These are phyloP conservation scores for Pichiaceae sp. DNA, from an alignment of 1,139 yeast species.

Conservation along the genomic window DNA sequence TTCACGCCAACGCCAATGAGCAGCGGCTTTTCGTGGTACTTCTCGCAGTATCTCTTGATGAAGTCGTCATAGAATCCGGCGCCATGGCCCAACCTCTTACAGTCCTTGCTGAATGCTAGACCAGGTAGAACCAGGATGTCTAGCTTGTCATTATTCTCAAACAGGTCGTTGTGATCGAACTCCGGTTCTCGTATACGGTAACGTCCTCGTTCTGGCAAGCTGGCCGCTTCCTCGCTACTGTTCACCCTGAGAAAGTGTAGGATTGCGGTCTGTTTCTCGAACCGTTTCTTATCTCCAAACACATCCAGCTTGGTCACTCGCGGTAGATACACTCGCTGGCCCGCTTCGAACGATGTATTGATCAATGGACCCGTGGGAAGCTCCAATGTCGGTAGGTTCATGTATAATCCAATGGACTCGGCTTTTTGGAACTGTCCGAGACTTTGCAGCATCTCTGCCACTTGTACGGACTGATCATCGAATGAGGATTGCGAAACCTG, in stretches of 20 bases:
- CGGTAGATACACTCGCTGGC: conserved; percentile 40
- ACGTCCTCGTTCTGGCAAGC: conserved; percentile 58
- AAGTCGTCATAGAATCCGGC: conserved; percentile 88
- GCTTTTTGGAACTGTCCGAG: conserved; percentile 26
- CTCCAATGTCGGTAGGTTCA: conserved; percentile 63
- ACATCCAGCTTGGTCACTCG: conserved; percentile 28
- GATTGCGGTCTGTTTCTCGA: conserved; percentile 35
- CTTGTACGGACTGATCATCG: background rate
- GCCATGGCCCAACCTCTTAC: conserved; percentile 80
- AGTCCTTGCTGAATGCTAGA: conserved; percentile 56
- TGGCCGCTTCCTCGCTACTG: conserved; percentile 30
- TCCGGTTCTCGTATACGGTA: conserved; percentile 65
- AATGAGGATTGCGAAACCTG: conserved; percentile 1
- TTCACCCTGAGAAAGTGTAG: conserved; percentile 50
- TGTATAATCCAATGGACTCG: conserved; percentile 46
- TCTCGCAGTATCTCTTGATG: conserved; percentile 39
- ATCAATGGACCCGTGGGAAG: conserved; percentile 47
- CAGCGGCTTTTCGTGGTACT: conserved; percentile 29
- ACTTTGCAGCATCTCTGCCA: conserved; percentile 1
- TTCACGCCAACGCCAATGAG: conserved; percentile 63
- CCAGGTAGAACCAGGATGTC: conserved; percentile 82
- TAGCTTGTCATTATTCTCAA: conserved; percentile 31
- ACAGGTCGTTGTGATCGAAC: conserved; percentile 16
- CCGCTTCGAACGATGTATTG: conserved; percentile 34
- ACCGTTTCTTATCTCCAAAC: conserved; percentile 21